Base-by-base conservation (phyloP, 2,329 filamentous ascomycete genomes). In the Claviceps arundinis region DNA sequence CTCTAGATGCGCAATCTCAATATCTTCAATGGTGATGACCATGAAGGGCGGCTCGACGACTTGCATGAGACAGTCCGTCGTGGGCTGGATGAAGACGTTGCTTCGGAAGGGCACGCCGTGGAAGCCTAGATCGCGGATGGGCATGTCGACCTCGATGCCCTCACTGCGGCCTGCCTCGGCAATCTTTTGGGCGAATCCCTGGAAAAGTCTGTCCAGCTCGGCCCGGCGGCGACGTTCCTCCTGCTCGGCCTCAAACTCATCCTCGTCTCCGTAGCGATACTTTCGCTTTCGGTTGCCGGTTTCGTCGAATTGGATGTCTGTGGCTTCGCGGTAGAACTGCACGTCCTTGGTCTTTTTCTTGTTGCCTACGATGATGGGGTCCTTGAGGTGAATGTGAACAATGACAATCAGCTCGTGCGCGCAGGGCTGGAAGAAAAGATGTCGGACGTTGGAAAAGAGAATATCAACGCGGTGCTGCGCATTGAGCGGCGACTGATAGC, bases 291-390 rank as follows among this genome's bases (percentile, higher is more conserved):
- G 81, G 70, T 97, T 98, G 59, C 93, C 94, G 47, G 93, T 98
- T 72, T 98, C 93, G 63, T 98, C 93, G 60, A 98, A 97, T 63
- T 95, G 89, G 67, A 98, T 97, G 60, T 98, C 93, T 0, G 93
- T 97, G 3, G 93, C 93, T 72, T 98, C 93, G 51, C 93, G 82
- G 64, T 96, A 96, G 70, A 98, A 98, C 61, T 98, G 94, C 1
- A 98, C 87, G 66, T 98, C 94, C 73, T 93, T 96, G 11, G 93
- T 95, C 80, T 98, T 98, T 73, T 95, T 94, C 71, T 84, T 81
- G 77, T 95, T 97, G 55, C 93, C 93, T 56, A 98, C 87, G 68
- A 98, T 89, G 65, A 98, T 97, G 2, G 93, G 93, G 56, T 96
- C 95, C 71, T 95, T 96, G 48, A 98, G 80, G 67, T 98, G 93